Base-by-base conservation (phyloP, 306 rosid species). In the Castanea mollissima region DNA sequence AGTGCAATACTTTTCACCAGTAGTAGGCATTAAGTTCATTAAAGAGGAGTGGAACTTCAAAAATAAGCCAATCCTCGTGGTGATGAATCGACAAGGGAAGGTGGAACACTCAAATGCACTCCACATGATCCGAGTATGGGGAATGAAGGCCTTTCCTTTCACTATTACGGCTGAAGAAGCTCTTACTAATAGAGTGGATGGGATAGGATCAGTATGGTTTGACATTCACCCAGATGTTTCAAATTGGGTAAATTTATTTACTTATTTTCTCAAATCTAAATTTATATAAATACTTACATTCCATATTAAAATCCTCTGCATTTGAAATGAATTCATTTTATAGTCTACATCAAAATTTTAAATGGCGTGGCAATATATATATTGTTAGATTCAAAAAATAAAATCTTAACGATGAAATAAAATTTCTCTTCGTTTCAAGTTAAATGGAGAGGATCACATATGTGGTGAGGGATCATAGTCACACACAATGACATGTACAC, bases 61-160 rank as follows among this genome's bases (percentile, higher is more conserved):
- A 71, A 83, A 81, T 55, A 82, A 86, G 73, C 89, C 93, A 1
- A 29, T 72, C 29, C 10, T 83, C 23, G 89, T 86, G 25, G 79
- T 74, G 63, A 4, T 83, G 65, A 85, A 44, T 64, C 87, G 86
- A 1, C 88, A 80, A 67, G 85, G 89, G 21, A 82, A 80, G 80
- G 81, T 89, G 13, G 71, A 67, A 46, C 85, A 88, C 69, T 1
- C 34, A 0, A 89, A 91, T 72, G 93, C 91, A 18, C 31, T 85
- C 75, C 88, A 88, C 74, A 49, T 88, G 74, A 88, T 91, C 73
- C 81, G 78, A 19, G 75, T 82, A 20, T 85, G 87, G 86, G 92
- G 94, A 10, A 6, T 63, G 4, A 59, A 74, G 3, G 92, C 84
- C 6, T 88, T 89, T 65, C 90, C 90, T 25, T 89, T 86, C 80